Percentiles rank a stretch among this genome's conserved stretches.
Conservation (phyloP, 306 rosid genomes). For the Erythrophleum fordii region DNA sequence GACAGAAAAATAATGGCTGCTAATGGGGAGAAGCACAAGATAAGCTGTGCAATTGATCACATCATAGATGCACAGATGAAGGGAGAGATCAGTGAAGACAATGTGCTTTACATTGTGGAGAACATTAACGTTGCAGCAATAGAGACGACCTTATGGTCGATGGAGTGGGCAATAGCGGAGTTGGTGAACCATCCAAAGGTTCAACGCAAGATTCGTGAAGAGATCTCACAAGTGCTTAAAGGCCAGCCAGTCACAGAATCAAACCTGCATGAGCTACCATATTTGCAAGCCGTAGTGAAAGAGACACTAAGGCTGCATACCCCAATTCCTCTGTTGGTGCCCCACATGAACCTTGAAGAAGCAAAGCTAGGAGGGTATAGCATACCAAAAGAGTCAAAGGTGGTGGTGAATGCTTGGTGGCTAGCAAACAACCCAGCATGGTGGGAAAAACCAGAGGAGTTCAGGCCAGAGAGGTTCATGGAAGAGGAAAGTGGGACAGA, state of each 20-base stretch:
- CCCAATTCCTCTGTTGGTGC: slow-evolving; percentile 83
- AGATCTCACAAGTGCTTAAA: slow-evolving; percentile 61
- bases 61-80: slow-evolving; percentile 75
- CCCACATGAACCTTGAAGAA: slow-evolving; percentile 90
- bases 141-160: slow-evolving; percentile 87
- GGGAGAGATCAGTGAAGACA: slow-evolving; percentile 81
- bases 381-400: slow-evolving; percentile 81
- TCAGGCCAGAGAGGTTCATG: slow-evolving; percentile 80
- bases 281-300: slow-evolving; percentile 77
- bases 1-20: slow-evolving; percentile 69
- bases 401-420: slow-evolving; percentile 93
- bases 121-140: slow-evolving; percentile 86
- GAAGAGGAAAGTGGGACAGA: slow-evolving; percentile 67
- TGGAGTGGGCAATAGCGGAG: slow-evolving; percentile 95
- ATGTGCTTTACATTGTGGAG: slow-evolving; percentile 83
- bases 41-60: slow-evolving; percentile 85
- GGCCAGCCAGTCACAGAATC: slow-evolving; percentile 66
- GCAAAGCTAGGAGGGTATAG: slow-evolving; percentile 71
- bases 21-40: slow-evolving; percentile 69
- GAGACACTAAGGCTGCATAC: slow-evolving; percentile 77
- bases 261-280: slow-evolving; percentile 64
- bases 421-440: slow-evolving; percentile 78
- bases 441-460: slow-evolving; percentile 79
- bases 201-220: slow-evolving; percentile 68
- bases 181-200: slow-evolving; percentile 70